Percentiles rank a stretch among this genome's conserved stretches.
phyloP scores from a whole-genome alignment of 202 grass and related monocot genomes.

The Thinopyrum obtusiflorum region DNA sequence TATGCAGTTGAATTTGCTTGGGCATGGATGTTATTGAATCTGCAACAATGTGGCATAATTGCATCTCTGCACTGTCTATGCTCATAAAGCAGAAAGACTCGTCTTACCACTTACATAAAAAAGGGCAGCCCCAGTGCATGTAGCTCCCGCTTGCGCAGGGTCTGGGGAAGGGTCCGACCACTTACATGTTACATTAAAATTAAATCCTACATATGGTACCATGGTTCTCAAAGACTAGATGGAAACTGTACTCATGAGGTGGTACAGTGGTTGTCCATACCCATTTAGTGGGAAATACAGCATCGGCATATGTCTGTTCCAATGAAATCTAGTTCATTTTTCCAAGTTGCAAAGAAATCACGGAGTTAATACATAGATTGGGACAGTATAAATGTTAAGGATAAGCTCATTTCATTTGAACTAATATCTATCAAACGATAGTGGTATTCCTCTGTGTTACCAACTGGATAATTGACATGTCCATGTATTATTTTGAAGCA shows the following conservation, averaged over 20 bases:
- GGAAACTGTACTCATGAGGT: not conserved
- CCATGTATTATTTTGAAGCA: not conserved
- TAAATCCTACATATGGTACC: not conserved
- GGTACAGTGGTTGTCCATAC: not conserved
- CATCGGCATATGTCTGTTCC: not conserved
- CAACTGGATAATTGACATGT: not conserved
- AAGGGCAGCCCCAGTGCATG: too few relatives aligned
- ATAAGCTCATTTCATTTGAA: not conserved
- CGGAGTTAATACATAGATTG: not conserved
- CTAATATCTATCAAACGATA: not conserved
- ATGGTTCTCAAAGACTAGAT: not conserved
- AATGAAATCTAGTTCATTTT: not conserved
- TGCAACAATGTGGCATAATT: slow-evolving; percentile 4
- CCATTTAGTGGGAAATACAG: not conserved
- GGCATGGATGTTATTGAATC: not conserved
- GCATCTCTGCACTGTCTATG: not conserved
- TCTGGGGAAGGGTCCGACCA: too few relatives aligned
- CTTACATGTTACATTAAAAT: not conserved
- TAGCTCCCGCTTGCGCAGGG: too few relatives aligned
- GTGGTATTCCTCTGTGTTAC: not conserved
- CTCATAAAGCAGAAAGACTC: not conserved
- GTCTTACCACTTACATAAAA: not conserved
- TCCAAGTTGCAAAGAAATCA: not conserved
- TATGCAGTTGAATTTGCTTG: not conserved
- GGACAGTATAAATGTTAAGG: not conserved